These are phyloP conservation scores for Vitis riparia DNA, from an alignment of 164 flowering plant species.

Conservation along the genomic window DNA sequence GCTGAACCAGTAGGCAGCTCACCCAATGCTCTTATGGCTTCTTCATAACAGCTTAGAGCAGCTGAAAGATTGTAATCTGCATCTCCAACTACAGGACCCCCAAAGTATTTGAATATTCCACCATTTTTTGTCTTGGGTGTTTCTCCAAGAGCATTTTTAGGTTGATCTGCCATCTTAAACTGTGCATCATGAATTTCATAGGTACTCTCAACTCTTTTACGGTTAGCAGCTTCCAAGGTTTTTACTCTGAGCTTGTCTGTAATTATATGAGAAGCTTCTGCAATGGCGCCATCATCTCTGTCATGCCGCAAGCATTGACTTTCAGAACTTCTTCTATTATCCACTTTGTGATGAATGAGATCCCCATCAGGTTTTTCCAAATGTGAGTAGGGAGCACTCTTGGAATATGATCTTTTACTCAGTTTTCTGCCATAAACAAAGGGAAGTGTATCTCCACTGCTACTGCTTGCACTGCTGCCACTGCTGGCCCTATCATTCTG, in stretches of 20 bases:
- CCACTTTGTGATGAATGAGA: conserved; percentile 16
- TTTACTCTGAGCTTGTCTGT: conserved; percentile 14
- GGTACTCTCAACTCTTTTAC: conserved; percentile 14
- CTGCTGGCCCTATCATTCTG: conserved; percentile 92
- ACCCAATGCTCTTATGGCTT: conserved; percentile 61
- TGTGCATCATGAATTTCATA: conserved; percentile 15
- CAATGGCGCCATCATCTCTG: conserved; percentile 8
- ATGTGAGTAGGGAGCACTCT: conserved; percentile 21
- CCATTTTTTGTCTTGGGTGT: conserved; percentile 50
- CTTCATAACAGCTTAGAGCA: conserved; percentile 73
- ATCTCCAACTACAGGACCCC: conserved; percentile 47
- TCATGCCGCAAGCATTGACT: conserved; percentile 12
- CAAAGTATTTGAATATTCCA: conserved; percentile 80
- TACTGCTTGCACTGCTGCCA: conserved; percentile 94
- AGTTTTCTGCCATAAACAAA: conserved; percentile 54
- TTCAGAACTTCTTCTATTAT: conserved; percentile 17
- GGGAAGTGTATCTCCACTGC: conserved; percentile 38
- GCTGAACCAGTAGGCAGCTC: conserved; percentile 44
- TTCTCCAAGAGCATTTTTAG: conserved; percentile 25
- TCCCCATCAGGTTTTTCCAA: conserved; percentile 26
- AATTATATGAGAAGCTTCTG: conserved; percentile 12
- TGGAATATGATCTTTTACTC: conserved; percentile 40
- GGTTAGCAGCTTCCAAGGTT: conserved; percentile 12
- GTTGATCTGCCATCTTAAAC: conserved; percentile 11
- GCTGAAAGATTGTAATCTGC: conserved; percentile 53